Evolutionary conservation across 768 basidiomycete species (phyloP).

Genomic region (Boletus vinaceobasis): DNA sequence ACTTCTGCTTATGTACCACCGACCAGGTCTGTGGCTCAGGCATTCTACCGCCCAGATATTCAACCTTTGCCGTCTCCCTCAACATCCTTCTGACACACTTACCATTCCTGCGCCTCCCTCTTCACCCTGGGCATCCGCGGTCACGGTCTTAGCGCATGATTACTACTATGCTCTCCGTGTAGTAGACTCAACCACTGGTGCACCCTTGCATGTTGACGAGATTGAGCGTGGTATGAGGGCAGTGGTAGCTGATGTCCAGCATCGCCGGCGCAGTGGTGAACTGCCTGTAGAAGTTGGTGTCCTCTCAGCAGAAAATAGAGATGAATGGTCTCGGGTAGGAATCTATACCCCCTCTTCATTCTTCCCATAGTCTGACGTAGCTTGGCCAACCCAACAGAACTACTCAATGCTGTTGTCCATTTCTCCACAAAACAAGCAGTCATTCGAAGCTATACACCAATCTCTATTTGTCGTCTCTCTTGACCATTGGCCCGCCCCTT

Average conservation of each 20-base stretch:
- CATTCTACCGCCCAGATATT: slow-evolving; percentile 61
- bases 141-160: slow-evolving; percentile 71
- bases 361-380: background rate
- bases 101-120: slow-evolving; percentile 42
- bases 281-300: slow-evolving; percentile 59
- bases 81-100: slow-evolving; percentile 59
- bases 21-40: slow-evolving; percentile 60
- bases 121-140: slow-evolving; percentile 41
- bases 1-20: background rate
- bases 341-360: background rate
- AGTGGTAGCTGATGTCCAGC: slow-evolving; percentile 55
- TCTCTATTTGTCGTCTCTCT: slow-evolving; percentile 79
- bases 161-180: slow-evolving; percentile 79
- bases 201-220: slow-evolving; percentile 33
- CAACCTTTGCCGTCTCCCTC: slow-evolving; percentile 75
- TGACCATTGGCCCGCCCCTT: slow-evolving; percentile 59
- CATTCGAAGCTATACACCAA: slow-evolving; percentile 62
- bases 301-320: slow-evolving; percentile 76
- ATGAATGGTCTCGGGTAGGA: slow-evolving; percentile 75
- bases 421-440: slow-evolving; percentile 59
- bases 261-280: slow-evolving; percentile 50
- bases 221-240: slow-evolving; percentile 47
- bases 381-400: slow-evolving; percentile 42
- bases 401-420: slow-evolving; percentile 64
- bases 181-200: slow-evolving; percentile 32